Evolutionary conservation across 345 rosid genomes (phyloP), one percentile per base, ranked within the genome.

Genomic region (Litchi chinensis): DNA sequence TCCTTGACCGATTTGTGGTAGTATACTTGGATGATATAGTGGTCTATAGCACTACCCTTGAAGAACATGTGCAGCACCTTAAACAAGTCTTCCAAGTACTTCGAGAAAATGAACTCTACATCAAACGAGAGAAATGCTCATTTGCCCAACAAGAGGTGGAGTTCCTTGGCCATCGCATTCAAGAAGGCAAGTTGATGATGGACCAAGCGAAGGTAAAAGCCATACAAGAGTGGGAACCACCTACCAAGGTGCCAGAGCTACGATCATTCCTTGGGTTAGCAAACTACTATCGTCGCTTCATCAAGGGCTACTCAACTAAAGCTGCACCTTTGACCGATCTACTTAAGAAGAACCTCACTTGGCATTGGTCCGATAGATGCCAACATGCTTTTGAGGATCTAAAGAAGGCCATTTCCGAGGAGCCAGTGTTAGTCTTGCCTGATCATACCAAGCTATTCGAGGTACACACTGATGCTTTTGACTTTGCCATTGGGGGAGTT

Each of bases 51-150:
- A 10, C 7, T 6, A 6, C 8, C 0, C 11, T 44, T 6, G 50
- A 44, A 10, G 50, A 44, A 0, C 50, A 44, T 44, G 50, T 44
- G 8, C 7, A 6, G 0, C 50, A 44, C 3, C 11, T 44, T 6
- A 44, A 10, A 3, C 7, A 10, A 10, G 50, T 44, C 11, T 44
- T 44, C 50, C 11, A 44, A 44, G 50, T 26, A 26, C 50, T 44
- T 44, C 0, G 1, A 3, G 3, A 44, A 10, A 6, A 44, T 44
- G 11, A 44, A 10, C 50, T 72, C 10, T 75, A 75, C 15, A 5
- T 79, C 7, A 79, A 73, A 24, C 5, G 21, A 9, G 62, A 77
- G 69, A 77, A 73, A 0, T 77, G 77, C 9, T 64, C 52, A 0
- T 77, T 77, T 11, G 37, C 77, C 1, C 43, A 57, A 13, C 2